A percentile compares a stretch with the other conserved stretches of the same genome.
These are phyloP conservation scores for Boletus rubescentipes DNA, from an alignment of 768 basidiomycete species.

Conservation along the genomic window DNA sequence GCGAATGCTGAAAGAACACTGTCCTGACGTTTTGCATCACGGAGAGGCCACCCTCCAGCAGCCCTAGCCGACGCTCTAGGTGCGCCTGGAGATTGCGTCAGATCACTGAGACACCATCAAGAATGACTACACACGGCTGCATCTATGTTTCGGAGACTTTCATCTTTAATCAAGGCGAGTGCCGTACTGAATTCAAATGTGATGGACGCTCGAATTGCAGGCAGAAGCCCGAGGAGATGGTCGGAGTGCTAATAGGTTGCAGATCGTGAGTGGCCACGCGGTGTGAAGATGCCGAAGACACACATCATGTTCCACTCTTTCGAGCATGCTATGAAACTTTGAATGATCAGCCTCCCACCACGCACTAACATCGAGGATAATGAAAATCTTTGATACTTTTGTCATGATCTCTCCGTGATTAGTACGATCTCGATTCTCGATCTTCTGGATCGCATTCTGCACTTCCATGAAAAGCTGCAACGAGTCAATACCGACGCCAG, in stretches of 20 bases:
- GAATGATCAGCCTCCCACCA: constrained; percentile 14
- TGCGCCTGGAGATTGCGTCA: constrained; percentile 27
- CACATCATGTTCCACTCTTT: constrained; percentile 23
- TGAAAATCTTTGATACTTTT: constrained; percentile 19
- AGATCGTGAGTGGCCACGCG: neutral
- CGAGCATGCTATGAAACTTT: constrained; percentile 28
- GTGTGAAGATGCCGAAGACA: neutral
- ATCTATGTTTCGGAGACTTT: constrained; percentile 28
- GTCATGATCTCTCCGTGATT: constrained; percentile 20
- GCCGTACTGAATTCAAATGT: constrained; percentile 23
- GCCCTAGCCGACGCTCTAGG: constrained; percentile 28
- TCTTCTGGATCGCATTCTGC: constrained; percentile 17
- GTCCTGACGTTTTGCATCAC: constrained; percentile 33
- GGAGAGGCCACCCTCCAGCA: constrained; percentile 24
- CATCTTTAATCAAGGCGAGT: constrained; percentile 28
- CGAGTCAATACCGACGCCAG: constrained; percentile 2
- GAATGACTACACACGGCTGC: constrained; percentile 19
- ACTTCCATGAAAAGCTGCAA: constrained; percentile 26
- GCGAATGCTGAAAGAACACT: constrained; percentile 8
- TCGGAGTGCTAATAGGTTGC: constrained; percentile 25
- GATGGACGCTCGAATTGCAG: constrained; percentile 25
- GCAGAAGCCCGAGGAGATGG: constrained; percentile 25
- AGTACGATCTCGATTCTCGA: constrained; percentile 21
- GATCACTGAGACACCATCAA: neutral
- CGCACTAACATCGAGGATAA: neutral